A percentile compares a stretch with the other conserved stretches of the same genome.
Conservation (phyloP, 2,329 filamentous ascomycete species). For the Incumbomyces delicatus region DNA sequence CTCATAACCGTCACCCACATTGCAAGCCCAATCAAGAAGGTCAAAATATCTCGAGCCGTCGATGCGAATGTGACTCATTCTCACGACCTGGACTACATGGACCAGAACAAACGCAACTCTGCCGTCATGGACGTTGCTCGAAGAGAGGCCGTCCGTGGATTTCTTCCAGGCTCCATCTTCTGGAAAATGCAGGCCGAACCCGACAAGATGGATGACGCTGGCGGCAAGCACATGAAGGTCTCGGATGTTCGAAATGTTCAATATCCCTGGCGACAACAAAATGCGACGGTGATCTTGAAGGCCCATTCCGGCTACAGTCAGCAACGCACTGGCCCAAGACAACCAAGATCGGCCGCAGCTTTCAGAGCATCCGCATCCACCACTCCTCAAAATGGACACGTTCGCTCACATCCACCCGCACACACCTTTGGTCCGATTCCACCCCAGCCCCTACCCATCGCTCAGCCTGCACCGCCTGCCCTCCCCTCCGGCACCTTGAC, state of each 20-base stretch:
- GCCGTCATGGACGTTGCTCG: slow-evolving; percentile 39
- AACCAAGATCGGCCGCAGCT: neutral
- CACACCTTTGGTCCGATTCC: slow-evolving; percentile 1
- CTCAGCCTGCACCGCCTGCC: slow-evolving; percentile 7
- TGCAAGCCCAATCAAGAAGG: slow-evolving; percentile 33
- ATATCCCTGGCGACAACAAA: slow-evolving; percentile 38
- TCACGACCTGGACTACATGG: slow-evolving; percentile 39
- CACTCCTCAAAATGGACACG: neutral
- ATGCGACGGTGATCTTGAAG: slow-evolving; percentile 33
- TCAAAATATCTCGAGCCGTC: slow-evolving; percentile 34
- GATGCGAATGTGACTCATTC: slow-evolving; percentile 33
- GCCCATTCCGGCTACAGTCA: slow-evolving; percentile 33
- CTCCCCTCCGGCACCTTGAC: slow-evolving; percentile 29
- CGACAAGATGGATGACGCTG: slow-evolving; percentile 34
- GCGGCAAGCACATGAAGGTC: slow-evolving; percentile 37
- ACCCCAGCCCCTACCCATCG: neutral
- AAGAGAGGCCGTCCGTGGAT: slow-evolving; percentile 37
- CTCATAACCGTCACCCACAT: slow-evolving; percentile 39
- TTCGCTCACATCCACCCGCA: slow-evolving; percentile 7
- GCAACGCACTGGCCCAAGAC: slow-evolving; percentile 8
- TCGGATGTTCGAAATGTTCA: slow-evolving; percentile 41
- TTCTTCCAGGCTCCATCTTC: slow-evolving; percentile 40
- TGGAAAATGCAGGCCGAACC: slow-evolving; percentile 38
- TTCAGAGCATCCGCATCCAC: neutral
- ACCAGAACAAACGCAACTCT: slow-evolving; percentile 39